Evolutionary conservation across 805 yeast genomes (phyloP), one percentile per base, ranked within the genome.

Genomic region (Kluyveromyces aestuarii): DNA sequence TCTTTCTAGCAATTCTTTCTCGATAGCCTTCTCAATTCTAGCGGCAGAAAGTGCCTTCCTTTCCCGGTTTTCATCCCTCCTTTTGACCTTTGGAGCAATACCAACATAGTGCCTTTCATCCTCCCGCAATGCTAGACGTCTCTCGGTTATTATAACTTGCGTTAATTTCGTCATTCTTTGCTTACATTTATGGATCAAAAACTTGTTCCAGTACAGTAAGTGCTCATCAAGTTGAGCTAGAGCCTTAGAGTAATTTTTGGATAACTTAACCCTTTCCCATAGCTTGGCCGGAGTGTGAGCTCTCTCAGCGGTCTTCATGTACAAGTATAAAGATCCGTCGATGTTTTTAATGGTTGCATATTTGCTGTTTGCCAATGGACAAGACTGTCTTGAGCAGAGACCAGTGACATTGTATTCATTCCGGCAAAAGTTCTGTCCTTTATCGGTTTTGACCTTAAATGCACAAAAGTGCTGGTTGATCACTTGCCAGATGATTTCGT

Each of bases 231-330:
- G 79, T 67, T 93, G 99, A 54, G 77, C 76, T 60, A 93, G 74
- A 1, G 98, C 98, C 64, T 79, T 85, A 47, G 83, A 76, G 66
- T 89, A 93, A 67, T 93, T 90, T 68, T 87, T 89, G 43, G 93
- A 85, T 52, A 93, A 75, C 67, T 83, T 85, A 62, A 93, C 84
- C 60, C 97, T 79, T 70, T 93, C 97, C 99, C 99, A 93, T 65
- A 87, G 72, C 59, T 85, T 84, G 41, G 86, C 80, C 13, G 99
- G 99, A 54, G 89, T 86, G 64, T 93, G 98, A 18, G 96, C 95
- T 70, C 99, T 81, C 72, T 93, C 99, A 1, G 95, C 96, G 1
- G 98, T 93, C 67, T 93, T 93, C 88, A 93, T 93, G 70, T 93
- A 93, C 36, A 87, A 70, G 60, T 87, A 87, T 44, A 88, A 69